Base-by-base conservation (phyloP, 1,139 yeast genomes). In the Pichia terricola region DNA sequence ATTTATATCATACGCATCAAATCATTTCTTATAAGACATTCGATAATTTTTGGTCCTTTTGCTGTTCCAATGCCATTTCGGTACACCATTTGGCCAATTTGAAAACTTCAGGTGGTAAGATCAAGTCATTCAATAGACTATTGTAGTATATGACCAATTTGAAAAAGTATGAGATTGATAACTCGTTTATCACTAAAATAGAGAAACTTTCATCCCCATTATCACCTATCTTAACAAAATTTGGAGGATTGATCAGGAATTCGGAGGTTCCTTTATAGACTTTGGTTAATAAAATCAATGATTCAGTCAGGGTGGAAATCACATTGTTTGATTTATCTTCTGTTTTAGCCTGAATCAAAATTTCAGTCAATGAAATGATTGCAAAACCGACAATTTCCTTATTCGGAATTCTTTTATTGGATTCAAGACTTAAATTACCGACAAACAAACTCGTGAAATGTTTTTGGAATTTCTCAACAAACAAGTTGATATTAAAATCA, bases 51-150 rank as follows among this genome's bases (percentile, higher is more conserved):
- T 55, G 58, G 33, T 51, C 55, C 42, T 45, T 51, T 53, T 70
- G 74, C 51, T 71, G 73, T 39, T 77, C 78, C 43, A 76, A 67
- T n/a, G 81, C 81, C 39, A 72, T 73, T 53, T 81, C 87, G 44
- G 80, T 70, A 26, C 81, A 82, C 79, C 85, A 76, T 55, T 79
- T 79, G 28, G 87, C 86, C 52, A 81, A 66, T 51, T 75, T 76
- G 53, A 77, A 77, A 10, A 81, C 82, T 45, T 77, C 75, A 6
- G 81, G 75, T 45, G 75, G 72, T 42, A 82, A 65, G 34, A 76
- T 70, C 50, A 81, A 71, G 53, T 81, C 88, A 57, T 79, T 79
- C 50, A 82, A 63, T 45, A 77, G 69, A 43, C 69, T 72, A 56
- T 80, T 80, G 57, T 79, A 81, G 51, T 73, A 73, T 40, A 81